Conservation (phyloP, 1,284 basidiomycete species). For the Pisolithus thermaeus region DNA sequence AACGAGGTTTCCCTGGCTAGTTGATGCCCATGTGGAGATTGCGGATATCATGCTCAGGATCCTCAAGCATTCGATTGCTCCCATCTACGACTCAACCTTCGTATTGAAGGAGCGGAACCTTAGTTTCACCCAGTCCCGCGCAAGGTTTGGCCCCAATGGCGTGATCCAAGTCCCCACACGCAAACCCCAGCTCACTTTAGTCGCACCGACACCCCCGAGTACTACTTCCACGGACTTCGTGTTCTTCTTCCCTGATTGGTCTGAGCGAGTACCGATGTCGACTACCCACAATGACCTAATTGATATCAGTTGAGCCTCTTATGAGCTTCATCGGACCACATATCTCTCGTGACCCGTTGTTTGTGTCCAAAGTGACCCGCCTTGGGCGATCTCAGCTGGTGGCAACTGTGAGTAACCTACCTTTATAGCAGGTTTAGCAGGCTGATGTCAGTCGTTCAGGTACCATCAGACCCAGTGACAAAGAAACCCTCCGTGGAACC, state of each 20-base stretch:
- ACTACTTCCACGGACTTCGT: conserved; percentile 68
- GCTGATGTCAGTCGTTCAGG: conserved; percentile 27
- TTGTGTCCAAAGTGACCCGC: conserved; percentile 57
- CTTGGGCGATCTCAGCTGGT: conserved; percentile 48
- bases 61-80: conserved; percentile 60
- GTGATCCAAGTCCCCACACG: conserved; percentile 44
- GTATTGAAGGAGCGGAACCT: conserved; percentile 49
- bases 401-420: conserved; percentile 35
- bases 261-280: conserved; percentile 64
- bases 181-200: conserved; percentile 59
- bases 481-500: conserved; percentile 49
- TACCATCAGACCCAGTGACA: conserved; percentile 46
- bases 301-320: conserved; percentile 68
- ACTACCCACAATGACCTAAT: conserved; percentile 61
- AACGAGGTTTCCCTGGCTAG: conserved; percentile 81
- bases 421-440: conserved; percentile 23
- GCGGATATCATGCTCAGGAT: conserved; percentile 81
- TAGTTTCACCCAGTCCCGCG: conserved; percentile 56
- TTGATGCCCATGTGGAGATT: conserved; percentile 75
- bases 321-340: conserved; percentile 74
- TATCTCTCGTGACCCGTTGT: conserved; percentile 63
- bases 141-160: conserved; percentile 56
- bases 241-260: conserved; percentile 89
- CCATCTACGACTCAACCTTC: conserved; percentile 57
- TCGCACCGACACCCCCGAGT: conserved; percentile 71